These are phyloP conservation scores for Hericium erinaceus DNA, from an alignment of 768 basidiomycete genomes.

Conservation along the genomic window DNA sequence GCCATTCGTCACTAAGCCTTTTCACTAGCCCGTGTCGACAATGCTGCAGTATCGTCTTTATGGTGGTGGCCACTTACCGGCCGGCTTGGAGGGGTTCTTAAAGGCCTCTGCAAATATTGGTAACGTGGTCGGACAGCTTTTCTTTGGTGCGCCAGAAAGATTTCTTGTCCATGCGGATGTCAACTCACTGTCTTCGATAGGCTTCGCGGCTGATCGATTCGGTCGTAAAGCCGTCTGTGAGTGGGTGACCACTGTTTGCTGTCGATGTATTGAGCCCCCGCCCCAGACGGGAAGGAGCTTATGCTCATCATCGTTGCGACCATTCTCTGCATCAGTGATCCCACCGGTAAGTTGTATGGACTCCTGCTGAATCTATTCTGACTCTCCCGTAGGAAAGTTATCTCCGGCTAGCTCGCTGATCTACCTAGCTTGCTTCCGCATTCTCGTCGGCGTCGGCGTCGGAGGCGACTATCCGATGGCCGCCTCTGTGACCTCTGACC, in stretches of 20 bases:
- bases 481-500: slow-evolving; percentile 58
- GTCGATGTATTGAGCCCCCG: background rate
- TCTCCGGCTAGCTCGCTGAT: slow-evolving; percentile 44
- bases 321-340: slow-evolving; percentile 56
- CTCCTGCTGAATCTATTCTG: background rate
- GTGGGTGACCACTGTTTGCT: slow-evolving; percentile 5
- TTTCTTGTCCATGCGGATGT: background rate
- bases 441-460: slow-evolving; percentile 68
- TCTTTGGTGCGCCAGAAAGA: slow-evolving; percentile 34
- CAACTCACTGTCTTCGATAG: slow-evolving; percentile 19
- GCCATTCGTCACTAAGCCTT: too few relatives aligned
- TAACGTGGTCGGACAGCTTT: slow-evolving; percentile 60
- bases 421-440: slow-evolving; percentile 58
- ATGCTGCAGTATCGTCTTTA: slow-evolving; percentile 63
- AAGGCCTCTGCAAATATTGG: slow-evolving; percentile 67
- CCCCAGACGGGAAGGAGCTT: slow-evolving; percentile 63
- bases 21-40: slow-evolving; percentile 47
- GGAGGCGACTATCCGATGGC: slow-evolving; percentile 79
- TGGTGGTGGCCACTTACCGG: slow-evolving; percentile 38
- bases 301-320: slow-evolving; percentile 76
- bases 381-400: slow-evolving; percentile 28
- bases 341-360: slow-evolving; percentile 32
- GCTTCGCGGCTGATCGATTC: slow-evolving; percentile 55
- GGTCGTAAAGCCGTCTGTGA: slow-evolving; percentile 63
- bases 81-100: slow-evolving; percentile 49